phyloP scores from a whole-genome alignment of 306 rosid species.

The Medicago lupulina region DNA sequence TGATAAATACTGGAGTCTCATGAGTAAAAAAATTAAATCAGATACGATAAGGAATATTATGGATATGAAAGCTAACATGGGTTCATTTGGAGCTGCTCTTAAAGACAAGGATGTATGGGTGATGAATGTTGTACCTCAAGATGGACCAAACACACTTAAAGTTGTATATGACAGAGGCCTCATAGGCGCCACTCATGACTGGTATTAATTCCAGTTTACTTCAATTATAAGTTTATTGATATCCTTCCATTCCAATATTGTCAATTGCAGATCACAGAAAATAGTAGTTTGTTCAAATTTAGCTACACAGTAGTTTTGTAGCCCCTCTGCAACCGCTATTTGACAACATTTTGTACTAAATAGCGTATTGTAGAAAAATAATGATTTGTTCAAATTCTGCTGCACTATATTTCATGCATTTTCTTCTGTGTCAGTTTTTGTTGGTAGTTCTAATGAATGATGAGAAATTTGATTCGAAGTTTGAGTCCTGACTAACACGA shows the following conservation, averaged over 20 bases:
- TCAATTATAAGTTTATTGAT: slow-evolving; percentile 13
- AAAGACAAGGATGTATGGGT: slow-evolving; percentile 90
- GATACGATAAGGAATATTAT: slow-evolving; percentile 81
- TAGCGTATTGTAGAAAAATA: background rate
- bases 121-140: slow-evolving; percentile 90
- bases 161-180: slow-evolving; percentile 93
- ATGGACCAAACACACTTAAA: slow-evolving; percentile 89
- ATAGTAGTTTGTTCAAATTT: background rate
- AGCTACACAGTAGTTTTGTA: background rate
- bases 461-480: slow-evolving; percentile 27
- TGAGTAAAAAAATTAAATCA: slow-evolving; percentile 67
- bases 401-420: slow-evolving; percentile 2
- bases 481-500: slow-evolving; percentile 35
- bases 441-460: slow-evolving; percentile 13
- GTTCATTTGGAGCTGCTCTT: slow-evolving; percentile 92
- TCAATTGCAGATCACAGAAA: background rate
- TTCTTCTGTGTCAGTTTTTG: slow-evolving; percentile 16
- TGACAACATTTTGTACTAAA: background rate
- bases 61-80: slow-evolving; percentile 97
- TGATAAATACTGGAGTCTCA: slow-evolving; percentile 81
- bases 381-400: background rate
- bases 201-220: slow-evolving; percentile 53
- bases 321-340: background rate
- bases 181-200: slow-evolving; percentile 78
- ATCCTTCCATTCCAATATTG: background rate